Evolutionary conservation across 768 basidiomycete species (phyloP), one percentile per base, ranked within the genome.

Genomic region (Lactarius tabidus): DNA sequence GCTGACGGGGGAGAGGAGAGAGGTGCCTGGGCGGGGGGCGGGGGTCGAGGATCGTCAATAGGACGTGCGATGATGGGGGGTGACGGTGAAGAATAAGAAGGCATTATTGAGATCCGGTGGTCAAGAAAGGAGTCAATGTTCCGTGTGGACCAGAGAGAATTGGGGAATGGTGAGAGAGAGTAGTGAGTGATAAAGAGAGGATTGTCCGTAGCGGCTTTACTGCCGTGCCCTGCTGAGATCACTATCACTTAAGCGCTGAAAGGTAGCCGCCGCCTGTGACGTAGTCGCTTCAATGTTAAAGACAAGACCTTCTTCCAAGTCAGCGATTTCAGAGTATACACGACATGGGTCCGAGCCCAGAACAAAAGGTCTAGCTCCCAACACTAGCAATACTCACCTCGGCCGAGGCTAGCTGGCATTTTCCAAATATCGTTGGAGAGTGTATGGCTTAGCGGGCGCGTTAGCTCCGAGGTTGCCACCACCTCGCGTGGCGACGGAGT

Each of bases 51-150:
- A n/a, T 62, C 39, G 29, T 62, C 56, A 14, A 35, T 17, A 15
- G 28, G 23, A 1, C 56, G 56, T 23, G 65, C 35, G 39, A 56
- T 15, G n/a, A 62, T 39, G 48, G 65, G 65, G 6, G 60, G 60
- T 2, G 60, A 45, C 20, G 56, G 20, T 5, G 65, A 57, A 52
- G 60, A 15, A 38, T 57, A 66, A 2, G 60, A 23, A 28, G 65
- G 60, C 65, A 66, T 66, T 15, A 18, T 29, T 4, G 23, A 29
- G 20, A 20, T 18, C 33, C 2, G 36, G 35, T 15, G 31, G 54
- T 15, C 7, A 17, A 51, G 48, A 51, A 26, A 51, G 6, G 14
- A 26, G 26, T 23, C 2, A 7, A 51, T 51, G 48, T 51, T 51
- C 26, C 48, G 48, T 51, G 23, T 26, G 45, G 14, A 51, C 23